A percentile compares a stretch with the other conserved stretches of the same genome.
These are phyloP conservation scores for Hibiscus trionum DNA, from an alignment of 345 rosid genomes.

Conservation along the genomic window DNA sequence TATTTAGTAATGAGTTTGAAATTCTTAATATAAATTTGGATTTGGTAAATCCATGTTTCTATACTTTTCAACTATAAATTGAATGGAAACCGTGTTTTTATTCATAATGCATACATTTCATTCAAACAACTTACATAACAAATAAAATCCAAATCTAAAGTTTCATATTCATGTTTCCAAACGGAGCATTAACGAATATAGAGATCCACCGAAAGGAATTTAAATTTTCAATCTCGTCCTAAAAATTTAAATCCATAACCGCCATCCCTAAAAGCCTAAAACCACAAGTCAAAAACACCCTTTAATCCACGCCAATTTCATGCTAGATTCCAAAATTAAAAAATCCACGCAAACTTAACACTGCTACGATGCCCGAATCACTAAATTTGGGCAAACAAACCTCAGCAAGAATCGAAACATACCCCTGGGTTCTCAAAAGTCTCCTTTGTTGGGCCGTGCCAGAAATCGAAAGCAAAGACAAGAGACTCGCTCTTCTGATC, in stretches of 20 bases:
- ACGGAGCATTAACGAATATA: background rate
- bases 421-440: slow-evolving; percentile 74
- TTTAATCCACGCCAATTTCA: background rate
- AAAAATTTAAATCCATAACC: background rate
- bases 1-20: too few relatives aligned
- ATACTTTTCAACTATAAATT: too few relatives aligned
- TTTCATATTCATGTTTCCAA: background rate
- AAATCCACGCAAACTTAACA: background rate
- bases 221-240: background rate
- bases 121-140: background rate
- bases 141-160: background rate
- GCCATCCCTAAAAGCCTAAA: background rate
- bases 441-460: slow-evolving; percentile 67
- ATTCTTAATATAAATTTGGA: too few relatives aligned
- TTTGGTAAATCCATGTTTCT: too few relatives aligned
- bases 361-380: background rate
- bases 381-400: background rate
- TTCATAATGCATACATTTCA: background rate
- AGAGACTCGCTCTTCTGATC: slow-evolving; percentile 74
- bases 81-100: too few relatives aligned
- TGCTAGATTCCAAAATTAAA: background rate
- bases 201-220: background rate
- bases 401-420: slow-evolving; percentile 12
- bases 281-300: background rate
- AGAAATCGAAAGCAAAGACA: slow-evolving; percentile 72